phyloP scores from a whole-genome alignment of 495 filamentous ascomycete genomes.

The Hyaloscypha bicolor region DNA sequence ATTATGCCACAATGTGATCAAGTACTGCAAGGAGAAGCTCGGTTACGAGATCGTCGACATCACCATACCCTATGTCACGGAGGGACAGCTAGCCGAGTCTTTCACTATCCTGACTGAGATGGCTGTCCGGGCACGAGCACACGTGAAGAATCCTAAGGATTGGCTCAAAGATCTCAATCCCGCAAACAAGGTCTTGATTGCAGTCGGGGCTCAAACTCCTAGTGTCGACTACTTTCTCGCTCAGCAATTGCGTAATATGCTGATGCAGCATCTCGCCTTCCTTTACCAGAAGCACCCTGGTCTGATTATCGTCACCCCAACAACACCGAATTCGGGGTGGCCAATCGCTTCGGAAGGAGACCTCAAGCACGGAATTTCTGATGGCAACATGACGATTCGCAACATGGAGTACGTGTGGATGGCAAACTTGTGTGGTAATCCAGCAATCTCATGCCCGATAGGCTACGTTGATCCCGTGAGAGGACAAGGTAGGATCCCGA shows the following conservation, averaged over 20 bases:
- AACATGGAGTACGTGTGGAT: constrained; percentile 91
- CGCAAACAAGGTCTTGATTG: constrained; percentile 74
- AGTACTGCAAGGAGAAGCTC: constrained; percentile 56
- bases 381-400: constrained; percentile 70
- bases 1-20: constrained; percentile 61
- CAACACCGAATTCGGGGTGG: constrained; percentile 78
- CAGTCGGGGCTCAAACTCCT: constrained; percentile 62
- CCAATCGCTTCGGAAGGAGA: constrained; percentile 47
- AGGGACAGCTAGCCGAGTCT: constrained; percentile 77
- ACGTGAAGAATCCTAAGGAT: constrained; percentile 34
- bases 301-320: constrained; percentile 78
- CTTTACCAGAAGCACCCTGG: constrained; percentile 75
- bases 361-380: constrained; percentile 66
- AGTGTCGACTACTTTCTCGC: constrained; percentile 72
- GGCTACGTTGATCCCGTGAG: constrained; percentile 59
- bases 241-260: constrained; percentile 70
- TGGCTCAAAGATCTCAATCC: constrained; percentile 58
- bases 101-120: constrained; percentile 79
- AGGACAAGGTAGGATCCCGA: constrained; percentile 54
- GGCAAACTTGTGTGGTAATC: constrained; percentile 82
- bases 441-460: constrained; percentile 75
- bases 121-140: constrained; percentile 39
- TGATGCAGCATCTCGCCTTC: constrained; percentile 82
- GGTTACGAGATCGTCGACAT: constrained; percentile 75
- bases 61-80: constrained; percentile 70